A percentile compares a stretch with the other conserved stretches of the same genome.
Conservation (phyloP, 2,329 filamentous ascomycete genomes). For the Pseudopyrenochaeta lycopersici region DNA sequence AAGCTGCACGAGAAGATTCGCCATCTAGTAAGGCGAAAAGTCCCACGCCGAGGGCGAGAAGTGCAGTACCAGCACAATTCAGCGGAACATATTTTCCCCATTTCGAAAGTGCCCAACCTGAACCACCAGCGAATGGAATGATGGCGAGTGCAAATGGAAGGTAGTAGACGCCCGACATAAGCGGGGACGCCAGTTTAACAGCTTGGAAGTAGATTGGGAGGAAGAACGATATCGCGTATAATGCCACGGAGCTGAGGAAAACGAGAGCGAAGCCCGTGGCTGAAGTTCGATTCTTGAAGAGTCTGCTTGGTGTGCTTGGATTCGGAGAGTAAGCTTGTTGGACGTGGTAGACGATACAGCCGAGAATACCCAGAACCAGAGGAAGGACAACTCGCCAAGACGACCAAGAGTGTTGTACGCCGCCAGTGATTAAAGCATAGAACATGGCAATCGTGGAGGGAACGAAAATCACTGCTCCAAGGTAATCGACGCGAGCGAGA, state of each 20-base stretch:
- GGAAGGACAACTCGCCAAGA: slow-evolving; percentile 51
- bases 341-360: slow-evolving; percentile 37
- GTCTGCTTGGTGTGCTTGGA: slow-evolving; percentile 9
- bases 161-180: slow-evolving; percentile 14
- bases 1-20: slow-evolving; percentile 8
- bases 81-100: slow-evolving; percentile 32
- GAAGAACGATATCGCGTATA: slow-evolving; percentile 14
- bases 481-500: slow-evolving; percentile 44
- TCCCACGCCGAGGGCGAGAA: slow-evolving; percentile 15
- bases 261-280: slow-evolving; percentile 8
- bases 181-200: slow-evolving; percentile 4
- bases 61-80: slow-evolving; percentile 5
- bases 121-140: slow-evolving; percentile 2
- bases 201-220: slow-evolving; percentile 30
- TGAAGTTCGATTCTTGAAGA: slow-evolving; percentile 25
- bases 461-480: slow-evolving; percentile 54
- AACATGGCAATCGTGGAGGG: slow-evolving; percentile 48
- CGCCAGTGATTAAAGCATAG: slow-evolving; percentile 54
- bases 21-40: slow-evolving; percentile 14
- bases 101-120: slow-evolving; percentile 14
- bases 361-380: slow-evolving; percentile 53
- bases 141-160: slow-evolving; percentile 14
- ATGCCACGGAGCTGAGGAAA: slow-evolving; percentile 10
- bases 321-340: slow-evolving; percentile 45
- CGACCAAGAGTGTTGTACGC: slow-evolving; percentile 43